phyloP scores from a whole-genome alignment of 805 yeast species.

The Wickerhamiella sergipiensis region DNA sequence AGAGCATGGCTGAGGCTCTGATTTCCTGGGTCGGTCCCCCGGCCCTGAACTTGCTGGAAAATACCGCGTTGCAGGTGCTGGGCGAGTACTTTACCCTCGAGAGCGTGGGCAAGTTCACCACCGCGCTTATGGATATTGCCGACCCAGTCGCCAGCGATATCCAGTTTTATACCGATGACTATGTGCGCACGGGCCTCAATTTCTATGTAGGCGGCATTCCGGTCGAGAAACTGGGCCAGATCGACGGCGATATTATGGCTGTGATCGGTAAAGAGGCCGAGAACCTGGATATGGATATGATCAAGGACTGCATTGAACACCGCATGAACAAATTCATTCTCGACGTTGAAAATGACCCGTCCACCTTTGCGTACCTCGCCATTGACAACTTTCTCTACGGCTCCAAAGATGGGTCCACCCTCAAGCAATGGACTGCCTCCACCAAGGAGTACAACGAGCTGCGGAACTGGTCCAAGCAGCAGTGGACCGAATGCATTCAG shows the following conservation, averaged over 20 bases:
- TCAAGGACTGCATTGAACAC: slow-evolving; percentile 56
- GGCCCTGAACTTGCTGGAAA: slow-evolving; percentile 35
- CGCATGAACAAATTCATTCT: slow-evolving; percentile 39
- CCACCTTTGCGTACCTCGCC: slow-evolving; percentile 48
- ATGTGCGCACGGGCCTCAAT: slow-evolving; percentile 43
- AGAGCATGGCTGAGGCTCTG: slow-evolving; percentile 60
- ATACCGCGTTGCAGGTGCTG: slow-evolving; percentile 58
- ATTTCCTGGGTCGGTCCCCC: slow-evolving; percentile 77
- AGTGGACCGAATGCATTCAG: slow-evolving; percentile 52
- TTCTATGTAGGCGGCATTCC: slow-evolving; percentile 62
- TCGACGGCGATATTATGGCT: slow-evolving; percentile 37
- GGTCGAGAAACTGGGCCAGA: slow-evolving; percentile 40
- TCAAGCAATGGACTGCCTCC: slow-evolving; percentile 40
- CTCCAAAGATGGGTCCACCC: slow-evolving; percentile 40
- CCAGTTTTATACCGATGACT: slow-evolving; percentile 63
- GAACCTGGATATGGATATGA: slow-evolving; percentile 47
- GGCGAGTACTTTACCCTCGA: slow-evolving; percentile 64
- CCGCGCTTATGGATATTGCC: slow-evolving; percentile 61
- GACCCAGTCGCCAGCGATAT: slow-evolving; percentile 61
- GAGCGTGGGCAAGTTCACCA: slow-evolving; percentile 62
- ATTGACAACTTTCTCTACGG: slow-evolving; percentile 77
- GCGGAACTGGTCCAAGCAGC: slow-evolving; percentile 41
- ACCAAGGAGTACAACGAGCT: slow-evolving; percentile 49
- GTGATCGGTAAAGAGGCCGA: slow-evolving; percentile 33
- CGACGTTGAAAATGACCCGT: slow-evolving; percentile 36